Evolutionary conservation across 352 stramenopile genomes (phyloP).

Genomic region (Phytophthora ramorum): DNA sequence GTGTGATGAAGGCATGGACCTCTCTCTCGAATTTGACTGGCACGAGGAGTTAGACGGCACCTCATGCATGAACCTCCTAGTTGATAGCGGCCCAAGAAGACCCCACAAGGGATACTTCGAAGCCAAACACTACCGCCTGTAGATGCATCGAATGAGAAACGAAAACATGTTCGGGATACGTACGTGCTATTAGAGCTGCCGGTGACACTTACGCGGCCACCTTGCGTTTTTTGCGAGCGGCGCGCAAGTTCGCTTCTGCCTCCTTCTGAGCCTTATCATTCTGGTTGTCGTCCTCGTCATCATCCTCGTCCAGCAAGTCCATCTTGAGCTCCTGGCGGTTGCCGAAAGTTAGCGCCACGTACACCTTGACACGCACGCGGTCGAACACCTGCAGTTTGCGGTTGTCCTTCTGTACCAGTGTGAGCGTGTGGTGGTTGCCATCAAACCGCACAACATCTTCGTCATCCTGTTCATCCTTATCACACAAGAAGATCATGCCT

Average conservation of each 20-base stretch:
- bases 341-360: slow-evolving; percentile 76
- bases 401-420: slow-evolving; percentile 55
- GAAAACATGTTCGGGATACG: slow-evolving; percentile 12
- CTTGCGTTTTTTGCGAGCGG: slow-evolving; percentile 45
- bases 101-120: neutral
- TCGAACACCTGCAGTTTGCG: slow-evolving; percentile 84
- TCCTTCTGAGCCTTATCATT: slow-evolving; percentile 31
- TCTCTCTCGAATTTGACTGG: slow-evolving; percentile 30
- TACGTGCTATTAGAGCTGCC: slow-evolving; percentile 20
- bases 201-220: slow-evolving; percentile 28
- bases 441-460: slow-evolving; percentile 68
- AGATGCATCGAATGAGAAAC: slow-evolving; percentile 5
- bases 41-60: slow-evolving; percentile 22
- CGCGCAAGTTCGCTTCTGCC: slow-evolving; percentile 36
- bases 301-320: slow-evolving; percentile 63
- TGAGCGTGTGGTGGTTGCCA: slow-evolving; percentile 61
- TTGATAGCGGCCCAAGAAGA: neutral
- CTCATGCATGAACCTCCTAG: neutral
- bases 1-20: slow-evolving; percentile 16
- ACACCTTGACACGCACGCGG: slow-evolving; percentile 81
- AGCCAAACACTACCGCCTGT: too few species aligned
- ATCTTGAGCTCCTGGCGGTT: slow-evolving; percentile 89
- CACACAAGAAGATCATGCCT: slow-evolving; percentile 92
- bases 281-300: slow-evolving; percentile 32
- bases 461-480: slow-evolving; percentile 72